Percentiles rank a stretch among this genome's conserved stretches.
phyloP scores from a whole-genome alignment of 305 asterid species.

The Fraxinus sp. region DNA sequence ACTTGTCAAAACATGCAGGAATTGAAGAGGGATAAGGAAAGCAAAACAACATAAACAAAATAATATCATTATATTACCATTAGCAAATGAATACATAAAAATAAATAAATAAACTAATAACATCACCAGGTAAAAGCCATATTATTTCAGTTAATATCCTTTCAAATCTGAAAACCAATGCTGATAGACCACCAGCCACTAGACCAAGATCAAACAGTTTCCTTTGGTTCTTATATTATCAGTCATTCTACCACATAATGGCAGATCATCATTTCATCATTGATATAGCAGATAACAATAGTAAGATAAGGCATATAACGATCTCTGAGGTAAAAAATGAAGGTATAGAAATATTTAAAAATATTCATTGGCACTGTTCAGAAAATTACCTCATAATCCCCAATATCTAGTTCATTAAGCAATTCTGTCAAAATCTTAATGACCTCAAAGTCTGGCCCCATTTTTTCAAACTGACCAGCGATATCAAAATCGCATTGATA shows the following conservation, averaged over 20 bases:
- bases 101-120: background rate
- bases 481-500: constrained; percentile 94
- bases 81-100: background rate
- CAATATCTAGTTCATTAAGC: constrained; percentile 82
- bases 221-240: background rate
- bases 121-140: background rate
- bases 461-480: constrained; percentile 88
- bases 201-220: background rate
- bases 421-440: constrained; percentile 74
- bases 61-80: background rate
- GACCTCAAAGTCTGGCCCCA: constrained; percentile 96
- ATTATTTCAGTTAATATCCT: background rate
- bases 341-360: background rate
- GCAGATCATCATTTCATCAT: background rate
- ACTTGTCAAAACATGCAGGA: background rate
- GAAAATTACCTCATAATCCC: constrained; percentile 75
- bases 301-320: background rate
- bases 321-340: background rate
- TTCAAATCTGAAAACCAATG: background rate
- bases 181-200: background rate
- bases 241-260: background rate
- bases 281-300: constrained; percentile 1
- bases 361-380: background rate
- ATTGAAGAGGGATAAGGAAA: constrained; percentile 5
- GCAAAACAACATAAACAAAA: constrained; percentile 1